Conservation (phyloP, 176 grass and related monocot genomes). For the Zoysia japonica region DNA sequence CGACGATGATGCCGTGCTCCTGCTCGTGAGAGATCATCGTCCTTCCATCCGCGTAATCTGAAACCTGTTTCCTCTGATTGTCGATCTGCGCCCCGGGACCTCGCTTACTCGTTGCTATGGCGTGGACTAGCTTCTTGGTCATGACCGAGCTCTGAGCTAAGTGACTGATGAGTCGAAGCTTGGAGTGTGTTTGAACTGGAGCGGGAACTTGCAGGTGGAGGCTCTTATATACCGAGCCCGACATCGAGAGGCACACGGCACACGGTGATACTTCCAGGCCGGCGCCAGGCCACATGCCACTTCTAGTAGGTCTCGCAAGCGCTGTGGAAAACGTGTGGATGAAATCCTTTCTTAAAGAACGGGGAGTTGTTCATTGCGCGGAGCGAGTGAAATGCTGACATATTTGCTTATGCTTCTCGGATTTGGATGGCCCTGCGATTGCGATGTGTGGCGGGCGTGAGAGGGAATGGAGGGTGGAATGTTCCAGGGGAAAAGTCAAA, state of each 20-base stretch:
- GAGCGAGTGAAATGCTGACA: background rate
- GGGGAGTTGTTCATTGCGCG: background rate
- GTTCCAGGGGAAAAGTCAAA: background rate
- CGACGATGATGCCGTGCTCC: conserved; percentile 66
- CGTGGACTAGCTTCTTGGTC: conserved; percentile 15
- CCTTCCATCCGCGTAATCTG: background rate
- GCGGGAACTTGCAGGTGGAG: conserved; percentile 16
- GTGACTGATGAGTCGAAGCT: background rate
- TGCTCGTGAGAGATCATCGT: conserved; percentile 40
- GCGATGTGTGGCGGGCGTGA: background rate
- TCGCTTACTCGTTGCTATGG: conserved; percentile 39
- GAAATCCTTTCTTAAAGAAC: too few relatives aligned
- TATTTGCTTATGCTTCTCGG: background rate
- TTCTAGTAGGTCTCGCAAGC: background rate
- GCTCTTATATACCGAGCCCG: conserved; percentile 32
- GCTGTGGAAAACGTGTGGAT: conserved; percentile 48
- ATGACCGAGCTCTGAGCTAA: background rate
- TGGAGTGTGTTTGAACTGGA: conserved; percentile 15
- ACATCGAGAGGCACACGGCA: conserved; percentile 38
- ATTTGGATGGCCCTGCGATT: background rate
- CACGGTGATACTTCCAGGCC: background rate
- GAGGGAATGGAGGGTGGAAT: background rate
- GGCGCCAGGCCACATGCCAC: conserved; percentile 19
- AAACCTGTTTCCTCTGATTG: background rate
- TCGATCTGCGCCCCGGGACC: conserved; percentile 2